These are phyloP conservation scores for Desmodesmus armatus DNA, from an alignment of 139 green algal genomes.

Conservation along the genomic window DNA sequence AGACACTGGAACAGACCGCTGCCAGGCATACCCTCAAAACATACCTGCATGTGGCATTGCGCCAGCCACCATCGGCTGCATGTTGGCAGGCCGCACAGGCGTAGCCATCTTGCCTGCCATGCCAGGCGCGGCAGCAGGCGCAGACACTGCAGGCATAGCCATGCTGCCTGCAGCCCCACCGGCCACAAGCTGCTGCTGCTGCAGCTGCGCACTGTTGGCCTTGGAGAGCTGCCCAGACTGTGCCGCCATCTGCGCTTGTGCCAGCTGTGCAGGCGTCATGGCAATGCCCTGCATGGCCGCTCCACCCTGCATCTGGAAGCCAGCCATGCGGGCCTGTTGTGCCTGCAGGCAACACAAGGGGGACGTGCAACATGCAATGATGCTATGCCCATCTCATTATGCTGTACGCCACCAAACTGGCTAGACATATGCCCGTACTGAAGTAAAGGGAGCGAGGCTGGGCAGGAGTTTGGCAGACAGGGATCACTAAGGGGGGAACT, in stretches of 20 bases:
- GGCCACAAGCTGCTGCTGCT: conserved; percentile 19
- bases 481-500: background rate
- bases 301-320: conserved; percentile 19
- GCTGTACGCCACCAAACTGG: no score
- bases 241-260: conserved; percentile 13
- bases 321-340: background rate
- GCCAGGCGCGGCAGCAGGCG: background rate
- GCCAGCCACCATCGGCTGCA: background rate
- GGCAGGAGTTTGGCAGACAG: background rate
- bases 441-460: background rate
- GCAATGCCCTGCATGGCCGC: conserved; percentile 1
- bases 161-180: background rate
- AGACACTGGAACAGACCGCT: no score
- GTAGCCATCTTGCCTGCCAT: background rate
- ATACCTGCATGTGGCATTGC: background rate
- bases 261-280: conserved; percentile 19
- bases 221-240: conserved; percentile 26
- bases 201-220: conserved; percentile 30
- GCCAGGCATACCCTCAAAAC: no score
- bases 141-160: background rate
- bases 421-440: background rate
- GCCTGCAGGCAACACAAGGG: background rate
- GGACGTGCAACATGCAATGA: background rate
- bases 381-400: no score
- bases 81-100: background rate